A percentile compares a stretch with the other conserved stretches of the same genome.
These are phyloP conservation scores for Lentinula sp. DNA, from an alignment of 768 basidiomycete genomes.

Conservation along the genomic window DNA sequence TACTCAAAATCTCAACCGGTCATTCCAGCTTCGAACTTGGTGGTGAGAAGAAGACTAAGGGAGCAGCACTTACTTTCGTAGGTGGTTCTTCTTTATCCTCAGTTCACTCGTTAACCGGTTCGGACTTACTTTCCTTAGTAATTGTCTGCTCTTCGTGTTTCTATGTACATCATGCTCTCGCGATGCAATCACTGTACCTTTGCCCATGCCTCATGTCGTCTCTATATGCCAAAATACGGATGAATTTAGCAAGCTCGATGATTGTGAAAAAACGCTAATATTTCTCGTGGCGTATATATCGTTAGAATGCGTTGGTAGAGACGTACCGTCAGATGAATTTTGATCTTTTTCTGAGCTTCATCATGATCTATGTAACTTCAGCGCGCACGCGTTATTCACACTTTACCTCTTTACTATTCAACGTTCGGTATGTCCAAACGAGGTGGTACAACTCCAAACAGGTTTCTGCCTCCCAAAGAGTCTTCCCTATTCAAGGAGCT, in stretches of 20 bases:
- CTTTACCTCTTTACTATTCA: neutral
- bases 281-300: too few species aligned
- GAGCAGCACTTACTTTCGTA: conserved; percentile 92
- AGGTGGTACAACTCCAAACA: conserved; percentile 23
- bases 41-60: conserved; percentile 99
- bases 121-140: neutral
- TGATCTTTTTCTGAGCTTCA: too few species aligned
- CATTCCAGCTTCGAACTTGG: conserved; percentile 88
- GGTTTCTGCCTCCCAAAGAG: conserved; percentile 77
- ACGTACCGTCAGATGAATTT: too few species aligned
- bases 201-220: neutral
- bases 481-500: conserved; percentile 81
- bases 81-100: conserved; percentile 25
- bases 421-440: conserved; percentile 1
- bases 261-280: neutral
- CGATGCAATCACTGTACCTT: neutral
- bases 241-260: neutral
- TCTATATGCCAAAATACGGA: neutral
- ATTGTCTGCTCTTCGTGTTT: neutral
- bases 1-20: neutral
- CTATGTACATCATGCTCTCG: neutral
- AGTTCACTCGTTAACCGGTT: neutral
- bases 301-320: too few species aligned
- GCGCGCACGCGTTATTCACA: neutral
- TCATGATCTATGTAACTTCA: neutral